Conservation (phyloP, 2,329 filamentous ascomycete genomes). For the Alternaria sp. region DNA sequence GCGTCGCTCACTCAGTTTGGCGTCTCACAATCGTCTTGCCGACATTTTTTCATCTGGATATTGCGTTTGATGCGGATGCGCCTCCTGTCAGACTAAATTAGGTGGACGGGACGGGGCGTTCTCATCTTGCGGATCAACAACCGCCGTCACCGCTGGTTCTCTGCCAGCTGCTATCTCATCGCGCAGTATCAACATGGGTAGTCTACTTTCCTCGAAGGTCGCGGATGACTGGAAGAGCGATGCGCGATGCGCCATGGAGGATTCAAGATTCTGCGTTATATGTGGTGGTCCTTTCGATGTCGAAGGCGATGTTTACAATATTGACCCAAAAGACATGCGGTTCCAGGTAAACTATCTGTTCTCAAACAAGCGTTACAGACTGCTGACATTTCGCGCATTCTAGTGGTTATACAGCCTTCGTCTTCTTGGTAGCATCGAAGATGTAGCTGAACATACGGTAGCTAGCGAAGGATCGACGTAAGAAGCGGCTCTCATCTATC, state of each 20-base stretch:
- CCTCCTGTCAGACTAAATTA: not conserved
- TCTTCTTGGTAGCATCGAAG: slow-evolving; percentile 21
- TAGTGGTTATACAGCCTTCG: slow-evolving; percentile 36
- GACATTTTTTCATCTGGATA: not conserved
- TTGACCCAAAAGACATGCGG: slow-evolving; percentile 22
- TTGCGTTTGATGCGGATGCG: not conserved
- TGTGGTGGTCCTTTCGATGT: slow-evolving; percentile 37
- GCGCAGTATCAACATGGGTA: slow-evolving; percentile 17
- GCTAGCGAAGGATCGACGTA: slow-evolving; percentile 12
- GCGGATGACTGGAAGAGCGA: slow-evolving; percentile 21
- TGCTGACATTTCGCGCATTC: not conserved
- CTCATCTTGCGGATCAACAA: not conserved
- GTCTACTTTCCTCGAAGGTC: slow-evolving; percentile 15
- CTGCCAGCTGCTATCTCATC: not conserved
- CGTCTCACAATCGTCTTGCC: not conserved
- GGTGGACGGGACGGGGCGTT: not conserved
- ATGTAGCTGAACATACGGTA: slow-evolving; percentile 16
- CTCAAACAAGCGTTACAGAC: not conserved
- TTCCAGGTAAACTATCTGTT: slow-evolving; percentile 22
- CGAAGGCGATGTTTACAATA: slow-evolving; percentile 25
- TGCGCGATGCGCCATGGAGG: slow-evolving; percentile 28
- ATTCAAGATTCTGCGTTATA: slow-evolving; percentile 31
- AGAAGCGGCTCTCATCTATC: not conserved
- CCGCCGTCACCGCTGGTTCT: not conserved
- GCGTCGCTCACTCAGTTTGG: not conserved